These are phyloP conservation scores for Aquilaria agallochum DNA, from an alignment of 441 rosid genomes.

Conservation along the genomic window DNA sequence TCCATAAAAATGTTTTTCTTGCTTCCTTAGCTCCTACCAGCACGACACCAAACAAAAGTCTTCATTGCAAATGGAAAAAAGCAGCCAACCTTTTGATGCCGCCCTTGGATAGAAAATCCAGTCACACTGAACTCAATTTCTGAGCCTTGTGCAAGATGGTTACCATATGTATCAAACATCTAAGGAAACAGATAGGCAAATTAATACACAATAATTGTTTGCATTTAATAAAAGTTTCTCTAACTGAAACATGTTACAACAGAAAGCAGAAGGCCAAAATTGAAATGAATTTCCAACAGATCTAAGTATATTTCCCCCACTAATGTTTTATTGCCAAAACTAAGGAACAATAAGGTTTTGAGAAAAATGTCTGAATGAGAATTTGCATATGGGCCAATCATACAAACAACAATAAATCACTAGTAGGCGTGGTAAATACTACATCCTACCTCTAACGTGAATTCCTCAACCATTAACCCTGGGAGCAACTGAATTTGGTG, in stretches of 20 bases:
- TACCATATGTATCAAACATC: slow-evolving; percentile 61
- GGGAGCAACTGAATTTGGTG: slow-evolving; percentile 35
- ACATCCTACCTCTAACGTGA: slow-evolving; percentile 45
- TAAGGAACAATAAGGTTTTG: too few species aligned
- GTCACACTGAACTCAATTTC: slow-evolving; percentile 32
- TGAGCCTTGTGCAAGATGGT: slow-evolving; percentile 44
- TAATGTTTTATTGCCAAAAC: too few species aligned
- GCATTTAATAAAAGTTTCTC: too few species aligned
- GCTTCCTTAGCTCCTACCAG: too few species aligned
- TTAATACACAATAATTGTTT: not conserved
- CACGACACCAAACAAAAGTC: too few species aligned
- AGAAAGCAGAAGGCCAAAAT: too few species aligned
- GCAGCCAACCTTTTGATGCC: slow-evolving; percentile 39
- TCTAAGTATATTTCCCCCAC: too few species aligned
- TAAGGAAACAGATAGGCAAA: slow-evolving; percentile 14
- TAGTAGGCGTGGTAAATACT: not conserved
- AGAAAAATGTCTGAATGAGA: not conserved
- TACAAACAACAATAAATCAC: not conserved
- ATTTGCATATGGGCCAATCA: not conserved
- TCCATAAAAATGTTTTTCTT: too few species aligned
- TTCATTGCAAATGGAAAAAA: not conserved
- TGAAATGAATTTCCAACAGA: too few species aligned
- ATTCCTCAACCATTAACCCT: slow-evolving; percentile 31
- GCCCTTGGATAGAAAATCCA: slow-evolving; percentile 45
- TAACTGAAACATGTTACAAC: too few species aligned